Percentiles rank a stretch among this genome's conserved stretches.
Conservation (phyloP, 345 rosid genomes). For the Salix exigua region DNA sequence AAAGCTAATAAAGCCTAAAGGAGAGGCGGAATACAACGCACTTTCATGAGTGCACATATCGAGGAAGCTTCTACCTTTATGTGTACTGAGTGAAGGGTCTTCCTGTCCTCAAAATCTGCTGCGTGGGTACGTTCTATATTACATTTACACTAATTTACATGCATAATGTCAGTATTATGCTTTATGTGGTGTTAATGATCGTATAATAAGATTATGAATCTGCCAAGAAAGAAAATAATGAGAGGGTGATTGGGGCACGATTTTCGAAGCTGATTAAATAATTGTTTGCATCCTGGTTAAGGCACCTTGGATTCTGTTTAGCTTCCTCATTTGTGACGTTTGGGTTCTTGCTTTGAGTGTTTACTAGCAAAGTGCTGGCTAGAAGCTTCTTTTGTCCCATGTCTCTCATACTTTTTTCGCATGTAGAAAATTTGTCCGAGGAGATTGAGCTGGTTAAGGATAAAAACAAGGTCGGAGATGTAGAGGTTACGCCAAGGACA, state of each 20-base stretch:
- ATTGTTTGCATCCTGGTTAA: neutral
- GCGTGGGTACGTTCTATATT: neutral
- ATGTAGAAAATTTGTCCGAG: neutral
- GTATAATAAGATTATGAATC: neutral
- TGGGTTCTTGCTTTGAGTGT: neutral
- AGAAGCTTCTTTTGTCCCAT: slow-evolving; percentile 34
- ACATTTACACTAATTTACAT: neutral
- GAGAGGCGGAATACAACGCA: slow-evolving; percentile 44
- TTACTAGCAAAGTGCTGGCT: slow-evolving; percentile 15
- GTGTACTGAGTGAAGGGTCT: slow-evolving; percentile 10
- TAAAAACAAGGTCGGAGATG: neutral
- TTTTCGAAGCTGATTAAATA: neutral
- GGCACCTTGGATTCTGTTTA: slow-evolving; percentile 28
- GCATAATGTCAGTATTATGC: neutral
- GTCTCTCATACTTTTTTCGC: neutral
- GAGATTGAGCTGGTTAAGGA: neutral
- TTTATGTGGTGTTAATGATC: neutral
- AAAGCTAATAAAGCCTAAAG: slow-evolving; percentile 44
- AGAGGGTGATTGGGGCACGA: neutral
- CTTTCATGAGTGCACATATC: slow-evolving; percentile 43
- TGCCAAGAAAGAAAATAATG: neutral
- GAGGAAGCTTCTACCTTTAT: slow-evolving; percentile 72
- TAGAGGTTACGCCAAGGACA: neutral
- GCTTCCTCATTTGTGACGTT: neutral
- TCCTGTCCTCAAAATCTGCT: slow-evolving; percentile 13